Conservation (phyloP, 2,329 filamentous ascomycete species). For the Alternaria infectoria region DNA sequence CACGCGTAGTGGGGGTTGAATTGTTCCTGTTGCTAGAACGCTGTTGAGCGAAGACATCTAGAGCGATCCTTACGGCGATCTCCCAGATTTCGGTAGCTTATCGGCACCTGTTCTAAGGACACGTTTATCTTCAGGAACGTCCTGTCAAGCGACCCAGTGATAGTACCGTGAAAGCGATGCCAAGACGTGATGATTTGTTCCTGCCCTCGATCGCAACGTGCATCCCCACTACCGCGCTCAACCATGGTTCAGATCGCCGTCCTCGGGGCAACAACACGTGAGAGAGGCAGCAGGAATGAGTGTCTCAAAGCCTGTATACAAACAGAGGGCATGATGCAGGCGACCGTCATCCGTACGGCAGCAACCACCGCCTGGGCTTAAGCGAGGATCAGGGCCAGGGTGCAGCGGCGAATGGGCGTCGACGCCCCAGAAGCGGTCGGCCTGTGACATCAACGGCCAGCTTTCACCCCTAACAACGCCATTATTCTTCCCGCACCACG, state of each 20-base stretch:
- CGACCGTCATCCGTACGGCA: constrained; percentile 36
- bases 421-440: constrained; percentile 28
- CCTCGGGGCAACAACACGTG: constrained; percentile 4
- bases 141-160: constrained; percentile 4
- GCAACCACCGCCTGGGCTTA: constrained; percentile 31
- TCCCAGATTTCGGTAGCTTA: background rate
- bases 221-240: background rate
- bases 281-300: background rate
- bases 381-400: constrained; percentile 37
- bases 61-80: background rate
- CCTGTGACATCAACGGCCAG: constrained; percentile 49
- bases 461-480: constrained; percentile 34
- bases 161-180: background rate
- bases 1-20: background rate
- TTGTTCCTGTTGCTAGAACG: background rate
- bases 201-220: background rate
- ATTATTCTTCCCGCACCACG: constrained; percentile 42
- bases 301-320: constrained; percentile 3
- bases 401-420: constrained; percentile 37
- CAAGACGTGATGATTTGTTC: background rate
- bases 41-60: background rate
- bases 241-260: background rate
- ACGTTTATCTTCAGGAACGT: background rate
- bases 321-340: constrained; percentile 26
- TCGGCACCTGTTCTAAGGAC: background rate